These are phyloP conservation scores for Metarhizium guizhouense DNA, from an alignment of 2,329 filamentous ascomycete species.

Conservation along the genomic window DNA sequence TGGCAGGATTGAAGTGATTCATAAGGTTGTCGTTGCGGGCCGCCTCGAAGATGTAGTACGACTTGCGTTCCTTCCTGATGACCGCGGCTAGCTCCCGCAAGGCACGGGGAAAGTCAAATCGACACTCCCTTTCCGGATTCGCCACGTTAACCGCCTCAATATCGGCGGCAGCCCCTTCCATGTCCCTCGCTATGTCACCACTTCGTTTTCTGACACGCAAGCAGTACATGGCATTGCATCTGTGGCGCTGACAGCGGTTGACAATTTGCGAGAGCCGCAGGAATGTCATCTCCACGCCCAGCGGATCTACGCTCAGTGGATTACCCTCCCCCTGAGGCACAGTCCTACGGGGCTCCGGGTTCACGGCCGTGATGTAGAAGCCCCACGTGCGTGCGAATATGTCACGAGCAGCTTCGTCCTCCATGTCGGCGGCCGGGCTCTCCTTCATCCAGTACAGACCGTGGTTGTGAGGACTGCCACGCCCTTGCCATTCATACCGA, in stretches of 20 bases:
- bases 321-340: not conserved
- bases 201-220: not conserved
- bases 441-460: conserved; percentile 5
- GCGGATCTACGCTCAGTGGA: not conserved
- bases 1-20: conserved; percentile 5
- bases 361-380: not conserved
- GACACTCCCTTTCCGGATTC: not conserved
- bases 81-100: conserved; percentile 1
- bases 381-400: not conserved
- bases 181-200: not conserved
- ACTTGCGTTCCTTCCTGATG: not conserved
- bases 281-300: conserved; percentile 3
- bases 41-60: conserved; percentile 3
- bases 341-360: not conserved
- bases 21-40: conserved; percentile 3
- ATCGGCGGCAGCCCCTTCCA: conserved; percentile 1
- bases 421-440: conserved; percentile 1
- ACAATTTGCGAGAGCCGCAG: conserved; percentile 5
- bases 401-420: not conserved
- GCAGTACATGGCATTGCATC: conserved; percentile 4
- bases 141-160: not conserved
- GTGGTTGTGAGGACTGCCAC: conserved; percentile 5
- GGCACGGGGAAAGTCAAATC: conserved; percentile 2
- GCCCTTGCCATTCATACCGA: conserved; percentile 6
- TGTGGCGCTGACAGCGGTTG: conserved; percentile 6